Base-by-base conservation (phyloP, 2,329 filamentous ascomycete genomes). In the Paramyrothecium sp. region DNA sequence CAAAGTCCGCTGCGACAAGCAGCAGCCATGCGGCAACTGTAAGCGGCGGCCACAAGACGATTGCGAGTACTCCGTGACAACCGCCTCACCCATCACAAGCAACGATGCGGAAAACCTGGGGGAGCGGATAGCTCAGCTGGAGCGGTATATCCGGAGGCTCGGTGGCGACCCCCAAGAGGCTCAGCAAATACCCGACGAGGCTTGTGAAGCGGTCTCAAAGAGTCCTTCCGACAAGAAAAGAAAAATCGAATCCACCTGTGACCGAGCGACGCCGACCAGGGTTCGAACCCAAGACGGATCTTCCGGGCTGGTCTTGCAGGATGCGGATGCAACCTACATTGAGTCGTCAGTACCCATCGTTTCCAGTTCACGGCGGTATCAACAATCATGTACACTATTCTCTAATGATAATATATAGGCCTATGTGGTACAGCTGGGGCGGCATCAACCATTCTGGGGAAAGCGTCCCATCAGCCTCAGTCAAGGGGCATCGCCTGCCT, bases 1-100 rank as follows among this genome's bases (percentile, higher is more conserved):
- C 13, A 55, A 55, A 23, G 53, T 55, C 11, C 41, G 46, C 8
- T 55, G 53, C 53, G 53, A 55, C 26, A 49, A 50, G 30, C 53
- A 55, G 23, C 22, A 20, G 21, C 53, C 53, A 3, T 55, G 53
- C 22, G 26, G 21, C 48, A 38, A 55, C 26, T 55, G 53, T 34
- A 55, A 50, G 53, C 41, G 53, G 26, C 34, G 53, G 10, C 53
- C 53, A 20, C 53, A 54, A 34, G 53, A 54, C 22, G 30, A 34
- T 23, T 54, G 53, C 53, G 21, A 5, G 13, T 54, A 54, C 23
- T 41, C 53, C 7, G 7, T 4, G 11, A 10, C 26, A 30, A n/a
- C 23, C 16, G 7, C 22, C 17, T 34, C 11, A 20, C 34, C 3
- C 17, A 7, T 10, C 7, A 19, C 41, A 17, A 16, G 17, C 16